A percentile compares a stretch with the other conserved stretches of the same genome.
Conservation (phyloP, 1,139 yeast genomes). For the Pichia inconspicua region DNA sequence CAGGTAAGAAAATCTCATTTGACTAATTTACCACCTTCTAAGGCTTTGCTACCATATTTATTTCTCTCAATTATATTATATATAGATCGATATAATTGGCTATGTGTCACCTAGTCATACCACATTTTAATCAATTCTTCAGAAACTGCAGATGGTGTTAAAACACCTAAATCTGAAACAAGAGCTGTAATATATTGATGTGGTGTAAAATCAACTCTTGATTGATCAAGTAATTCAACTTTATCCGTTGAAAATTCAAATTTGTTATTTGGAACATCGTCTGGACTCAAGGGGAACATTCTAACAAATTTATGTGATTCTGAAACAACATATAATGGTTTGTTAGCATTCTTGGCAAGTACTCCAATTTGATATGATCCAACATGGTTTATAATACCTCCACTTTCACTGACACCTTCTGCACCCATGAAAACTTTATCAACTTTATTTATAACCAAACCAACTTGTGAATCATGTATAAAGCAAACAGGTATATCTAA, state of each 20-base stretch:
- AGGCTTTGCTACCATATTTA: background rate
- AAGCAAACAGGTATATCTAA: slow-evolving; percentile 88
- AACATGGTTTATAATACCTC: slow-evolving; percentile 93
- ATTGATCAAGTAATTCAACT: slow-evolving; percentile 26
- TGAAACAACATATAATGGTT: slow-evolving; percentile 90
- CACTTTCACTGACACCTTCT: slow-evolving; percentile 98
- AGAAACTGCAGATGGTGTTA: slow-evolving; percentile 95
- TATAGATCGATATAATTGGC: background rate
- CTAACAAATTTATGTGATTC: slow-evolving; percentile 96
- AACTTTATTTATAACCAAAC: slow-evolving; percentile 82
- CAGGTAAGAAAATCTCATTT: slow-evolving; percentile 83
- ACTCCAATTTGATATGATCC: slow-evolving; percentile 96
- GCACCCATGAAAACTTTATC: slow-evolving; percentile 96
- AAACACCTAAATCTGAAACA: slow-evolving; percentile 91
- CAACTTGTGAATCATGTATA: slow-evolving; percentile 90
- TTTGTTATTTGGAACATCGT: slow-evolving; percentile 60
- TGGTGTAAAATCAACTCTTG: slow-evolving; percentile 78
- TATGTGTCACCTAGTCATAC: slow-evolving; percentile 53
- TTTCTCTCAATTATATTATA: background rate
- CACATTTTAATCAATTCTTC: slow-evolving; percentile 97
- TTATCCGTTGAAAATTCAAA: slow-evolving; percentile 36
- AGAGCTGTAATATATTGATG: slow-evolving; percentile 93
- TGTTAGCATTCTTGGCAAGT: slow-evolving; percentile 80
- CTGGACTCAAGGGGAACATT: slow-evolving; percentile 88
- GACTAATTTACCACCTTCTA: slow-evolving; percentile 1